A percentile compares a stretch with the other conserved stretches of the same genome.
phyloP scores from a whole-genome alignment of 371 early-diverging fungal species.

The Rhizopus arrhizus region DNA sequence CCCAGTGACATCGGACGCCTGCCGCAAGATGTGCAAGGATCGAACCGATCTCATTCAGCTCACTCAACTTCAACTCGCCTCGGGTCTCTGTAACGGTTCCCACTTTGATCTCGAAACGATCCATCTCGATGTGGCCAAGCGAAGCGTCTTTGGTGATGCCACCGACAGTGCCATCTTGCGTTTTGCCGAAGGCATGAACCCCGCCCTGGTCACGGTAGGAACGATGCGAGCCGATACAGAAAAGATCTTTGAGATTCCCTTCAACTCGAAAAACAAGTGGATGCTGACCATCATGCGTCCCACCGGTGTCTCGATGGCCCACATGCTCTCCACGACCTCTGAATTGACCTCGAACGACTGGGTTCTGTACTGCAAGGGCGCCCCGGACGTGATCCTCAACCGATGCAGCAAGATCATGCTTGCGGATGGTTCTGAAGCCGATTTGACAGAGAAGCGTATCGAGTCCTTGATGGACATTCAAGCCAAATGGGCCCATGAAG shows the following conservation, averaged over 20 bases:
- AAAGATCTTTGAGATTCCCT: conserved; percentile 63
- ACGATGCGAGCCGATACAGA: conserved; percentile 31
- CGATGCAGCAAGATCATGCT: conserved; percentile 48
- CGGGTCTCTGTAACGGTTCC: conserved; percentile 69
- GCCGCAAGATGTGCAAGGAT: conserved; percentile 2
- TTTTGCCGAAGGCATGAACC: conserved; percentile 51
- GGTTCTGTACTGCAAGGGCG: conserved; percentile 71
- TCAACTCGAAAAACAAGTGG: conserved; percentile 75
- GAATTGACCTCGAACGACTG: conserved; percentile 25
- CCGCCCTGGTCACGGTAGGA: conserved; percentile 22
- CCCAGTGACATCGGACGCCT: conserved; percentile 32
- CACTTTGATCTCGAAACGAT: conserved; percentile 52
- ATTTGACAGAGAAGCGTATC: conserved; percentile 45
- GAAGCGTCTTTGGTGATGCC: conserved; percentile 69
- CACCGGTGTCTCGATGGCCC: conserved; percentile 16
- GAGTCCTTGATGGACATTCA: conserved; percentile 47
- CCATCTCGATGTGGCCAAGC: conserved; percentile 52
- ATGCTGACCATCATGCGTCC: conserved; percentile 58
- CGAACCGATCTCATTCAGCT: conserved; percentile 27
- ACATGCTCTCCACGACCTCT: conserved; percentile 29
- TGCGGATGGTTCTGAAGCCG: conserved; percentile 43
- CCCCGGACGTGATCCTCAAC: conserved; percentile 73
- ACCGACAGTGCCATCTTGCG: conserved; percentile 78
- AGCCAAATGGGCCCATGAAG: conserved; percentile 60
- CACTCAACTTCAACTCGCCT: conserved; percentile 52